Evolutionary conservation across 2,329 filamentous ascomycete species (phyloP).

Genomic region (Aspergillus phoenicis): DNA sequence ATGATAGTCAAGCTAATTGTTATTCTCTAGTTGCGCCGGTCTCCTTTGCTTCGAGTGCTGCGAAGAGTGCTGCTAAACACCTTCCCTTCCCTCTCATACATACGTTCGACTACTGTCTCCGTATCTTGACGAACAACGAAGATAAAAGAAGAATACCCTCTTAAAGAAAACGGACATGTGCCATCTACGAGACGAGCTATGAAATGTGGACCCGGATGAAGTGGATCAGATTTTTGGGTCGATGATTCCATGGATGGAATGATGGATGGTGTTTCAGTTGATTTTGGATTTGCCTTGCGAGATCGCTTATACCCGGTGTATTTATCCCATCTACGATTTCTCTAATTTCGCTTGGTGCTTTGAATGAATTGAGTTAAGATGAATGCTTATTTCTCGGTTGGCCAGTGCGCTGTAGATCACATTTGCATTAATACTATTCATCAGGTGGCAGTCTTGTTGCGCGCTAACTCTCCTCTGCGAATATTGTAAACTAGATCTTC

Average conservation of each 20-base stretch:
- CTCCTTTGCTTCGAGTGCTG: constrained; percentile 31
- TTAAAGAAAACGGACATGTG: not conserved
- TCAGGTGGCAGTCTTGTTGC: not conserved
- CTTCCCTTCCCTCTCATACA: not conserved
- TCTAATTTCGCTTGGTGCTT: not conserved
- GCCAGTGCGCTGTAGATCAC: too few relatives aligned
- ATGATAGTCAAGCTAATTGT: not conserved
- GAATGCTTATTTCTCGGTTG: not conserved
- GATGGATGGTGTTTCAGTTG: not conserved
- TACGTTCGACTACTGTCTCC: not conserved
- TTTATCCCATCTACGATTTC: not conserved
- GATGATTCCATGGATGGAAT: not conserved
- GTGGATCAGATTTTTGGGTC: not conserved
- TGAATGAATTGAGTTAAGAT: not conserved
- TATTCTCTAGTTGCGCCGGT: constrained; percentile 27
- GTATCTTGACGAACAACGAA: not conserved
- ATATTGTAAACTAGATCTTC: not conserved
- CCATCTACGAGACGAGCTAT: not conserved
- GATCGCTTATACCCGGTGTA: constrained; percentile 6
- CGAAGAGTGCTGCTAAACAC: constrained; percentile 31
- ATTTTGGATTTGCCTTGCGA: not conserved
- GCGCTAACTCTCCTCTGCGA: not conserved
- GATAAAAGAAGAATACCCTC: not conserved
- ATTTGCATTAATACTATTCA: not conserved
- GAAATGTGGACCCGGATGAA: not conserved